phyloP scores from a whole-genome alignment of 75 land plant species.

The Pinus tabuliformis region DNA sequence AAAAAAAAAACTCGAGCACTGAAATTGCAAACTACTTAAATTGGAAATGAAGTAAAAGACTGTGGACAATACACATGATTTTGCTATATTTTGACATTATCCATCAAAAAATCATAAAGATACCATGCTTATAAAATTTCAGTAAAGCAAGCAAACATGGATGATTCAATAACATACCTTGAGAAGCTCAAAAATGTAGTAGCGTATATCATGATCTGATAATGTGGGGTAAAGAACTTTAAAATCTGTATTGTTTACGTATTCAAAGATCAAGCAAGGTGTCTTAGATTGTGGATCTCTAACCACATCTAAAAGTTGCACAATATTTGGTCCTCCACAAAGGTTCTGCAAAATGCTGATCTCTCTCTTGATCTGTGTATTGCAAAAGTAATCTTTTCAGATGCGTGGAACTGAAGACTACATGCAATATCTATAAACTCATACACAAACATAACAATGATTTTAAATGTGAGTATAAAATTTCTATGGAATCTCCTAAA shows the following conservation, averaged over 20 bases:
- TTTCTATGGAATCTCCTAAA: no score
- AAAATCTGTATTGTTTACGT: conserved; percentile 85
- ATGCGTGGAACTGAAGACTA: no score
- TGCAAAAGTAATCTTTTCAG: no score
- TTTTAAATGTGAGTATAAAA: no score
- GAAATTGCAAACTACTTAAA: no score
- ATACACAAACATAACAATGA: no score
- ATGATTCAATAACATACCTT: conserved; percentile 42
- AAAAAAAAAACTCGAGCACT: no score
- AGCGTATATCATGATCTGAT: conserved; percentile 76
- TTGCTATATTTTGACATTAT: no score
- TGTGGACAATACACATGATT: no score
- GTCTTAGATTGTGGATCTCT: conserved; percentile 91
- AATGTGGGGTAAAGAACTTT: conserved; percentile 89
- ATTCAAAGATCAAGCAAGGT: conserved; percentile 83
- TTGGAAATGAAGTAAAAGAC: no score
- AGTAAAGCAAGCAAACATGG: neutral
- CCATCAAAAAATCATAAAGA: no score
- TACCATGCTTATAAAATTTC: neutral
- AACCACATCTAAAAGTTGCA: conserved; percentile 84
- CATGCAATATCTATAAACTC: no score
- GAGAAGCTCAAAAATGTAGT: conserved; percentile 81
- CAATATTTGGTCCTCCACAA: conserved; percentile 89
- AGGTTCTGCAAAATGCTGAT: conserved; percentile 88
- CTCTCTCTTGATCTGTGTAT: conserved; percentile 86